These are phyloP conservation scores for Penicillium aurantiogriseum DNA, from an alignment of 2,329 filamentous ascomycete genomes.

Conservation along the genomic window DNA sequence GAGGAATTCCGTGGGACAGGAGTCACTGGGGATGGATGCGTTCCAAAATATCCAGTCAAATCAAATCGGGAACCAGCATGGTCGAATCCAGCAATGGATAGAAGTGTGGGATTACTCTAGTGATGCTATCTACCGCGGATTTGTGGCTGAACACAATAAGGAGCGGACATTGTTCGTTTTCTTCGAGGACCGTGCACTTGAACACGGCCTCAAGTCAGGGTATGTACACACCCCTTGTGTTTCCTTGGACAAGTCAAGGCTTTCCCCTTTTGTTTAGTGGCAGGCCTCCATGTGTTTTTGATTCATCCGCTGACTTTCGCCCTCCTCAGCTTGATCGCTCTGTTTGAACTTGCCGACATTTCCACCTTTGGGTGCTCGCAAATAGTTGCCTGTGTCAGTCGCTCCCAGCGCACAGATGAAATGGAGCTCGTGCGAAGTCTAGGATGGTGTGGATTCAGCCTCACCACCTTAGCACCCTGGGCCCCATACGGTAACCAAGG, in stretches of 20 bases:
- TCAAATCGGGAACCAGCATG: slow-evolving; percentile 24
- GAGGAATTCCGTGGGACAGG: slow-evolving; percentile 72
- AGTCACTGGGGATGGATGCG: slow-evolving; percentile 86
- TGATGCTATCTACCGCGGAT: slow-evolving; percentile 81
- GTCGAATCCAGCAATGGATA: slow-evolving; percentile 36
- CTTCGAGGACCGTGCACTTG: slow-evolving; percentile 72
- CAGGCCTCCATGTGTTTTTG: not conserved
- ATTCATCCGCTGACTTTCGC: not conserved
- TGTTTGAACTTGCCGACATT: slow-evolving; percentile 81
- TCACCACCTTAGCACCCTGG: slow-evolving; percentile 78
- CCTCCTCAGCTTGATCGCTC: slow-evolving; percentile 69
- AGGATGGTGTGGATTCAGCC: slow-evolving; percentile 89
- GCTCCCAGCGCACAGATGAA: slow-evolving; percentile 61
- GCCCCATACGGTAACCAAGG: slow-evolving; percentile 48
- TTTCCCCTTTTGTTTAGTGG: not conserved
- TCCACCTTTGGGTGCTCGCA: slow-evolving; percentile 70
- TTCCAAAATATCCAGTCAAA: slow-evolving; percentile 36
- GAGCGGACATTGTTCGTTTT: slow-evolving; percentile 82
- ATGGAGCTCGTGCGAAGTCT: slow-evolving; percentile 72
- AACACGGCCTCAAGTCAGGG: slow-evolving; percentile 82
- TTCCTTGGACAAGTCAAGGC: not conserved
- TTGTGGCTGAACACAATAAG: slow-evolving; percentile 68
- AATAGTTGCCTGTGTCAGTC: slow-evolving; percentile 79
- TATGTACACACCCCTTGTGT: slow-evolving; percentile 50
- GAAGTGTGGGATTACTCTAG: slow-evolving; percentile 70